phyloP scores from a whole-genome alignment of 1,284 basidiomycete species.

The Tylopilus sp. region DNA sequence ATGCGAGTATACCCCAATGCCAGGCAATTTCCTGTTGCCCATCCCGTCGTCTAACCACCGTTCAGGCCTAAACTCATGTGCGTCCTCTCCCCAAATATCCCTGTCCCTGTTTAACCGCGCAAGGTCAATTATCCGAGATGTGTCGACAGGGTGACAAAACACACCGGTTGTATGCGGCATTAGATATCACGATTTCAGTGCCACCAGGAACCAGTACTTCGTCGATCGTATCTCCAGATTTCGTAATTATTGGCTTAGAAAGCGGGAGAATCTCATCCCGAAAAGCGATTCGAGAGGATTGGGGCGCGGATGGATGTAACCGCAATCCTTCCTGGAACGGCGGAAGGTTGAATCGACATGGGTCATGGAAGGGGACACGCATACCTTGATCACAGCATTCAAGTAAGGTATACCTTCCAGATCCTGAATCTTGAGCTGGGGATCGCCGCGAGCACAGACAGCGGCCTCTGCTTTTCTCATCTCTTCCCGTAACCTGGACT shows the following conservation, averaged over 20 bases:
- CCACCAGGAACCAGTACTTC: conserved; percentile 38
- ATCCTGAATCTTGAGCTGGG: conserved; percentile 42
- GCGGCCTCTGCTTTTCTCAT: conserved; percentile 34
- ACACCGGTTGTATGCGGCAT: conserved; percentile 39
- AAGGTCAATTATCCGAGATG: not conserved
- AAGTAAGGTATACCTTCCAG: conserved; percentile 51
- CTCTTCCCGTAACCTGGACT: conserved; percentile 40
- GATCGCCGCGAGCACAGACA: conserved; percentile 36
- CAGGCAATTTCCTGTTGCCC: conserved; percentile 34
- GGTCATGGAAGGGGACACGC: accelerated
- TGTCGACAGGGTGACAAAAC: not conserved
- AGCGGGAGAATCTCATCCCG: conserved; percentile 46
- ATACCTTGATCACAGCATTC: conserved; percentile 49
- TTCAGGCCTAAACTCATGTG: conserved; percentile 46
- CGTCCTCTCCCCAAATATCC: conserved; percentile 48
- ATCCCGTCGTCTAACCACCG: conserved; percentile 43
- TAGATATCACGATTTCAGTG: conserved; percentile 32
- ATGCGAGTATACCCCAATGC: conserved; percentile 48
- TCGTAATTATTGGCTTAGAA: conserved; percentile 38
- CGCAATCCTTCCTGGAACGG: conserved; percentile 36
- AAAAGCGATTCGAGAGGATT: conserved; percentile 34
- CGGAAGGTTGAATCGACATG: not conserved
- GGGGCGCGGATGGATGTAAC: conserved; percentile 33
- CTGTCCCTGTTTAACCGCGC: conserved; percentile 31
- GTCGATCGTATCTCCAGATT: conserved; percentile 34